Conservation (phyloP, 2,329 filamentous ascomycete genomes). For the Didymella pomorum region DNA sequence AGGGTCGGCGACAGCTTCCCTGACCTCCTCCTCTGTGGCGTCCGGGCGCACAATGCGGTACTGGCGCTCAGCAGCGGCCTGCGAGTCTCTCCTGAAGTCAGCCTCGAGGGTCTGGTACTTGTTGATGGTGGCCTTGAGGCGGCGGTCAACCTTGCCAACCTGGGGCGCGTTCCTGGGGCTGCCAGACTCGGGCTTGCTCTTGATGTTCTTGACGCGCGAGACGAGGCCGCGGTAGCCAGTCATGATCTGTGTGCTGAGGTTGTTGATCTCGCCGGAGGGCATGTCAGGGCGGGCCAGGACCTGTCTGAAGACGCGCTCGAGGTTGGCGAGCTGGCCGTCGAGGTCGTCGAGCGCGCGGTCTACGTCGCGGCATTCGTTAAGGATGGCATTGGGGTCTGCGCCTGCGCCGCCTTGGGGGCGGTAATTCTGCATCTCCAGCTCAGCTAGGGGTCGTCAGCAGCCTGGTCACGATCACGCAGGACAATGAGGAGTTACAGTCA, state of each 20-base stretch:
- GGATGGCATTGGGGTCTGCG: slow-evolving; percentile 73
- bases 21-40: slow-evolving; percentile 78
- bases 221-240: slow-evolving; percentile 80
- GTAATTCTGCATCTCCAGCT: slow-evolving; percentile 74
- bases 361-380: slow-evolving; percentile 85
- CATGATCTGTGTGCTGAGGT: slow-evolving; percentile 81
- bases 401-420: slow-evolving; percentile 34
- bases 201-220: slow-evolving; percentile 80
- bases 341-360: slow-evolving; percentile 79
- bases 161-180: slow-evolving; percentile 78
- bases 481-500: slow-evolving; percentile 38
- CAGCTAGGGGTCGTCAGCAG: slow-evolving; percentile 46
- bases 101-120: slow-evolving; percentile 82
- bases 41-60: slow-evolving; percentile 89
- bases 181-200: slow-evolving; percentile 78
- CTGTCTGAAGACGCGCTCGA: slow-evolving; percentile 74
- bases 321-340: slow-evolving; percentile 73
- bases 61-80: slow-evolving; percentile 86
- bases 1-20: slow-evolving; percentile 76
- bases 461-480: slow-evolving; percentile 33
- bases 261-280: slow-evolving; percentile 74
- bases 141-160: slow-evolving; percentile 80
- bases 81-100: slow-evolving; percentile 78
- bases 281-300: slow-evolving; percentile 79
- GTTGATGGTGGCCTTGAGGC: slow-evolving; percentile 81